Evolutionary conservation across 1,284 basidiomycete genomes (phyloP), one percentile per base, ranked within the genome.

Genomic region (Heterobasidion annosum): DNA sequence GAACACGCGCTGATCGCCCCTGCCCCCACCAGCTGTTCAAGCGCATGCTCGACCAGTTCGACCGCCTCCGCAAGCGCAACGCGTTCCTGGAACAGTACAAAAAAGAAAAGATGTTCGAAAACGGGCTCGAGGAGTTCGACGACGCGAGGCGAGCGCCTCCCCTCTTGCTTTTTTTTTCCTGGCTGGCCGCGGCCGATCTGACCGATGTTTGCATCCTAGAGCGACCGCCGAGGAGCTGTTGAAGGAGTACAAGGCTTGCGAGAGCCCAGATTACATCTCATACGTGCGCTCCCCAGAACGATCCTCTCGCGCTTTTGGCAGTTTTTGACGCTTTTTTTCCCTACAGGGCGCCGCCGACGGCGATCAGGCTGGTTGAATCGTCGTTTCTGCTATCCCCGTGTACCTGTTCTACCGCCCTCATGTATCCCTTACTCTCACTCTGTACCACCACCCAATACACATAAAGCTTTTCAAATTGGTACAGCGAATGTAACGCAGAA

Each of bases 51-150:
- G 91, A 96, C 67, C 96, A 98, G 68, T 99, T 93, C 68, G 96
- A 98, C 66, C 78, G 85, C 52, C 74, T 99, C 51, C 75, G 85
- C 57, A 92, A 88, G 69, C 80, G 93, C 50, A 98, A 97, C 65
- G 97, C 96, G 1, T 99, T 98, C 70, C 70, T 99, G 71, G 94
- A 98, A 56, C 91, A 94, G 69, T 99, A 99, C 76, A 97, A 96
- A 75, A 94, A 94, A 66, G 94, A 98, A 69, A 87, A 88, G 66
- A 88, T 95, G 76, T 97, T 98, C 66, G 85, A 89, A 68, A 88
- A 95, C 65, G 85, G 86, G 3, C 70, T 97, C 58, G 91, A 93
- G 60, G 93, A 98, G 70, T 98, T 98, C 70, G 93, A 98, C 64
- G 93, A 96, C 70, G 90, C 94, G 19, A 79, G 91, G 91, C 90